Conservation (phyloP, 177 flowering plant genomes). For the Telopea speciosissima region DNA sequence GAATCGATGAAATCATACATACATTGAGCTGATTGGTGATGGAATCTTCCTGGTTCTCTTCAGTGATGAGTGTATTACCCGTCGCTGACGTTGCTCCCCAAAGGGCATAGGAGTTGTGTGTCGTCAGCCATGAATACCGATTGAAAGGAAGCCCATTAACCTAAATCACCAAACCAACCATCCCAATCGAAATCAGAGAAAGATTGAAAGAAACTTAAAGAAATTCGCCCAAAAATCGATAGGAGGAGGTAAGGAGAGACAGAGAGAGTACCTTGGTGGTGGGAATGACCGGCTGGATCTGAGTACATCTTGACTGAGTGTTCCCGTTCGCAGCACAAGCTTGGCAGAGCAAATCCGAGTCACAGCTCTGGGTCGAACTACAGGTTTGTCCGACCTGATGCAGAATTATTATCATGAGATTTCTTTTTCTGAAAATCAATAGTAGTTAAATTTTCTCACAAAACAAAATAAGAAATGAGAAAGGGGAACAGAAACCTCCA, state of each 20-base stretch:
- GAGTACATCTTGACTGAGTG: slow-evolving; percentile 59
- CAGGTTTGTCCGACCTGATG: slow-evolving; percentile 63
- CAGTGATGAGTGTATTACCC: slow-evolving; percentile 53
- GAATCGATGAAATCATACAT: slow-evolving; percentile 8
- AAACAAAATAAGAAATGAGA: too few relatives aligned
- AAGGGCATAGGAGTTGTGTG: slow-evolving; percentile 78
- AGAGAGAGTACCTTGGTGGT: slow-evolving; percentile 41
- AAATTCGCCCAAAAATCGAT: neutral
- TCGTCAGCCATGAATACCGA: slow-evolving; percentile 85
- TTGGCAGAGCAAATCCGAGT: slow-evolving; percentile 68
- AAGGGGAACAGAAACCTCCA: slow-evolving; percentile 29
- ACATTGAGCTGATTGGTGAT: slow-evolving; percentile 76
- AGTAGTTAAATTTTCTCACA: too few relatives aligned
- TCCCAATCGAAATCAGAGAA: neutral
- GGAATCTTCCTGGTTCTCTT: slow-evolving; percentile 75
- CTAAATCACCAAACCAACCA: slow-evolving; percentile 21
- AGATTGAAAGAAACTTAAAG: neutral
- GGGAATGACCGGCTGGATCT: slow-evolving; percentile 54
- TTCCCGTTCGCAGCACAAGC: slow-evolving; percentile 62
- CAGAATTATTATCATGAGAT: too few relatives aligned
- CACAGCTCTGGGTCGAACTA: slow-evolving; percentile 41
- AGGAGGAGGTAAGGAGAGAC: too few relatives aligned
- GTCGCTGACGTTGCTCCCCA: slow-evolving; percentile 49
- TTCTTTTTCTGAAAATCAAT: too few relatives aligned
- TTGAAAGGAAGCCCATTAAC: slow-evolving; percentile 71